These are phyloP conservation scores for Ziziphus jujuba DNA, from an alignment of 306 rosid genomes.

Conservation along the genomic window DNA sequence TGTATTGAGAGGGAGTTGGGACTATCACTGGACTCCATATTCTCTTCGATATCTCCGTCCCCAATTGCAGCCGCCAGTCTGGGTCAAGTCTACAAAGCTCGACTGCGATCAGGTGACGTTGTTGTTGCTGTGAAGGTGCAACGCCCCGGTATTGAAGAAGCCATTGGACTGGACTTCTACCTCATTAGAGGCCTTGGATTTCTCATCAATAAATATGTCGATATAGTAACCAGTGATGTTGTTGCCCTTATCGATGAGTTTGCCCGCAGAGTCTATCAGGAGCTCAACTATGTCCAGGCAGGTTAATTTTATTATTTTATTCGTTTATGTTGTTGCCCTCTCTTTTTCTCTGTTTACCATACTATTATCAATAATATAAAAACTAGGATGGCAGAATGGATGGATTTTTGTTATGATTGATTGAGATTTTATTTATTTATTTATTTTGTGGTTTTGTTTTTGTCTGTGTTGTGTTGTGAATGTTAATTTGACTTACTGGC, in stretches of 20 bases:
- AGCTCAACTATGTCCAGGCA: constrained; percentile 98
- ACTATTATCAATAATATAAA: too few relatives aligned
- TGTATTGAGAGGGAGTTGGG: constrained; percentile 89
- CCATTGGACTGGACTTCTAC: constrained; percentile 91
- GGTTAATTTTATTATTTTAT: constrained; percentile 26
- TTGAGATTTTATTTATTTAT: too few relatives aligned
- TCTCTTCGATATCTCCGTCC: constrained; percentile 64
- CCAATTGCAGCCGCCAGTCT: constrained; percentile 98
- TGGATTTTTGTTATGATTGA: too few relatives aligned
- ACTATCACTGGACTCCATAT: constrained; percentile 65
- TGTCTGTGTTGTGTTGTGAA: constrained; percentile 25
- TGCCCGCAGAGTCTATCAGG: constrained; percentile 89
- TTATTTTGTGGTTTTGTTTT: too few relatives aligned
- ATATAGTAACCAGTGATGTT: constrained; percentile 73
- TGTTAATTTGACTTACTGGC: constrained; percentile 60
- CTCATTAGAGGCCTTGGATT: constrained; percentile 73
- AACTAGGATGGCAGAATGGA: too few relatives aligned
- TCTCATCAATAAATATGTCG: constrained; percentile 79
- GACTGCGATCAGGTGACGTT: constrained; percentile 59
- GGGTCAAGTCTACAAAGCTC: constrained; percentile 94
- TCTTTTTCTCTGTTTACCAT: too few relatives aligned
- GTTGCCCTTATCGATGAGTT: constrained; percentile 90
- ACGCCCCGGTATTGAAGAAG: constrained; percentile 90
- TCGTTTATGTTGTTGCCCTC: neutral
- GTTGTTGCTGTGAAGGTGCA: constrained; percentile 92